Percentiles rank a stretch among this genome's conserved stretches.
phyloP scores from a whole-genome alignment of 768 basidiomycete species.

The Leucogyrophana mollusca region DNA sequence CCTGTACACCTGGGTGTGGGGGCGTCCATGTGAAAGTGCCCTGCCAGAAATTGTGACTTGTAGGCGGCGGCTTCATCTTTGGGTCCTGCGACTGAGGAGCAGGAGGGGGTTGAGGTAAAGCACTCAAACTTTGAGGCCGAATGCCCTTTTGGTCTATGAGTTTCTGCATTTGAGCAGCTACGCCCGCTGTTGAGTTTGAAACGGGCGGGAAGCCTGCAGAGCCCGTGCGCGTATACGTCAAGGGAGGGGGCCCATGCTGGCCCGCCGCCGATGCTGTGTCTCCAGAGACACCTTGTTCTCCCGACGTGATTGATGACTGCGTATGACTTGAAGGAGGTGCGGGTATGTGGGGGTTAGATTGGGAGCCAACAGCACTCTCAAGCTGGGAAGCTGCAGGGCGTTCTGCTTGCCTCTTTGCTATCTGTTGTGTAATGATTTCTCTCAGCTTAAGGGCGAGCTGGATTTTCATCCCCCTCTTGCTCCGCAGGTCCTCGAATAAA shows the following conservation, averaged over 20 bases:
- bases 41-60: conserved; percentile 36
- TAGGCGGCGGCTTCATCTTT: conserved; percentile 1
- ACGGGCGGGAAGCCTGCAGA: too few relatives aligned
- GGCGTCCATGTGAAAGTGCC: conserved; percentile 45
- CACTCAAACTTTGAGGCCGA: conserved; percentile 17
- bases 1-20: conserved; percentile 34
- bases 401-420: conserved; percentile 3
- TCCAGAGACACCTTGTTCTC: not conserved
- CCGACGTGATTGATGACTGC: not conserved
- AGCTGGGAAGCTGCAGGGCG: conserved; percentile 7
- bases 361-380: conserved; percentile 3
- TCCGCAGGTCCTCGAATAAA: conserved; percentile 11
- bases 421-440: conserved; percentile 11
- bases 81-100: conserved; percentile 12
- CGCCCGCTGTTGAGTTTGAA: conserved; percentile 5
- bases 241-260: not conserved
- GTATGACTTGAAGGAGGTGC: not conserved
- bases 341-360: not conserved
- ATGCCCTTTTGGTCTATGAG: conserved; percentile 44
- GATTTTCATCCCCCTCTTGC: conserved; percentile 6
- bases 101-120: conserved; percentile 16
- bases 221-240: too few relatives aligned
- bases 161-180: conserved; percentile 48
- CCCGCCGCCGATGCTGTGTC: conserved; percentile 11
- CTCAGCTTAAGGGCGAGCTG: conserved; percentile 12